These are phyloP conservation scores for Syncephalastrum monosporum DNA, from an alignment of 371 early-diverging fungal genomes.

Conservation along the genomic window DNA sequence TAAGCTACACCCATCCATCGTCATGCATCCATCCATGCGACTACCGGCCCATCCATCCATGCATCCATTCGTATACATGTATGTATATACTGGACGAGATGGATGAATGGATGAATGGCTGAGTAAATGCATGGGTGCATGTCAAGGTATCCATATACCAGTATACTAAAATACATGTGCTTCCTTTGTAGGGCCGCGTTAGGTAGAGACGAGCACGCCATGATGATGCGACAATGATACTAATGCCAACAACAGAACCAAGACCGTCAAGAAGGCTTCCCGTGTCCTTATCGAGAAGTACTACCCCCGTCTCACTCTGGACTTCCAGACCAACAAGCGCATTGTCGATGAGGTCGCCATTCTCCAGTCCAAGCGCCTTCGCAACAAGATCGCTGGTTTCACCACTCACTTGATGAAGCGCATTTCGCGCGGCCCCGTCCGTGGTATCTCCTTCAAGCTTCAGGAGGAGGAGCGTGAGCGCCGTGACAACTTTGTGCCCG, in stretches of 20 bases:
- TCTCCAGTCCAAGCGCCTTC: conserved; percentile 98
- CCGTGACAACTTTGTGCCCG: conserved; percentile 99
- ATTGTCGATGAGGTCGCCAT: conserved; percentile 98
- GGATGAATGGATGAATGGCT: conserved; percentile 18
- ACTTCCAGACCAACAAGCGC: conserved; percentile 99
- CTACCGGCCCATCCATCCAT: no score
- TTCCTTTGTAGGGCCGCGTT: conserved; percentile 30
- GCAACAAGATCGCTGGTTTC: conserved; percentile 99
- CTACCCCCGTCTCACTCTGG: conserved; percentile 98
- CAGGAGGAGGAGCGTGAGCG: conserved; percentile 99
- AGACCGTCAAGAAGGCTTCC: conserved; percentile 99
- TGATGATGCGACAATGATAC: neutral
- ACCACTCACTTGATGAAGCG: conserved; percentile 99
- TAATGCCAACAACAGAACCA: conserved; percentile 66
- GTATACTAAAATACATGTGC: conserved; percentile 1
- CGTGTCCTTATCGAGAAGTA: conserved; percentile 99
- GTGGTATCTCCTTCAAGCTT: conserved; percentile 99
- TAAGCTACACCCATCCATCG: no score
- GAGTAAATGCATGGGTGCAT: conserved; percentile 13
- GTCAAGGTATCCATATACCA: conserved; percentile 15
- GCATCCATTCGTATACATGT: no score
- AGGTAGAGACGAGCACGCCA: conserved; percentile 12
- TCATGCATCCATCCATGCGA: no score
- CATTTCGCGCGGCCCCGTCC: conserved; percentile 98
- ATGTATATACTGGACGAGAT: no score